These are phyloP conservation scores for Melampsora occidentalis DNA, from an alignment of 1,284 basidiomycete species.

Conservation along the genomic window DNA sequence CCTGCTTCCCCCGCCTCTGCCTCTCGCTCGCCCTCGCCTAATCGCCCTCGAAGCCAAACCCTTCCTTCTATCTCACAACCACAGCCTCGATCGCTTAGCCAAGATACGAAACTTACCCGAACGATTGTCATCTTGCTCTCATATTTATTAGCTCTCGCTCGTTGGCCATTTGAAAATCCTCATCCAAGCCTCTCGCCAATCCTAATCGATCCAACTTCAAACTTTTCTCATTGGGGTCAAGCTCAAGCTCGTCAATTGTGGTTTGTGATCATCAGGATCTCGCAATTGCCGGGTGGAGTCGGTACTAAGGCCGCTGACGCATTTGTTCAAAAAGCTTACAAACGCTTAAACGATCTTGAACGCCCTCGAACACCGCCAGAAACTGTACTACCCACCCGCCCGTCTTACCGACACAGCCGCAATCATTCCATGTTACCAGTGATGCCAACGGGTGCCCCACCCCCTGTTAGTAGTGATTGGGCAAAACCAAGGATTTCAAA, in stretches of 20 bases:
- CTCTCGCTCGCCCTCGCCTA: background rate
- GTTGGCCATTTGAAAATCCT: slow-evolving; percentile 4
- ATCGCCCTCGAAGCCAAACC: slow-evolving; percentile 4
- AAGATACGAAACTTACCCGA: background rate
- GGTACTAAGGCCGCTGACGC: background rate
- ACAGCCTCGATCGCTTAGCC: background rate
- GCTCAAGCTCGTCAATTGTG: slow-evolving; percentile 6
- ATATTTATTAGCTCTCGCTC: background rate
- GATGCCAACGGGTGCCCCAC: background rate
- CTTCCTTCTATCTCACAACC: background rate
- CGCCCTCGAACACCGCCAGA: slow-evolving; percentile 7
- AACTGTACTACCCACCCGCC: background rate
- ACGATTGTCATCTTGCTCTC: background rate
- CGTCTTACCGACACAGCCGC: slow-evolving; percentile 1
- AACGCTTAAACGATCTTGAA: background rate
- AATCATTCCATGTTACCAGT: background rate
- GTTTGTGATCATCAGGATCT: slow-evolving; percentile 3
- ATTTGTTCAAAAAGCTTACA: background rate
- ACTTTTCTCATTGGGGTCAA: slow-evolving; percentile 1
- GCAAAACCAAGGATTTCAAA: background rate
- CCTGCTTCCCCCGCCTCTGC: background rate
- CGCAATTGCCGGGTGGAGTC: background rate
- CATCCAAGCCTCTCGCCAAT: background rate
- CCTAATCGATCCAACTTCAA: background rate
- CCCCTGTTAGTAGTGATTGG: background rate